A percentile compares a stretch with the other conserved stretches of the same genome.
These are phyloP conservation scores for Centella asiatica DNA, from an alignment of 129 eudicot species.

Conservation along the genomic window DNA sequence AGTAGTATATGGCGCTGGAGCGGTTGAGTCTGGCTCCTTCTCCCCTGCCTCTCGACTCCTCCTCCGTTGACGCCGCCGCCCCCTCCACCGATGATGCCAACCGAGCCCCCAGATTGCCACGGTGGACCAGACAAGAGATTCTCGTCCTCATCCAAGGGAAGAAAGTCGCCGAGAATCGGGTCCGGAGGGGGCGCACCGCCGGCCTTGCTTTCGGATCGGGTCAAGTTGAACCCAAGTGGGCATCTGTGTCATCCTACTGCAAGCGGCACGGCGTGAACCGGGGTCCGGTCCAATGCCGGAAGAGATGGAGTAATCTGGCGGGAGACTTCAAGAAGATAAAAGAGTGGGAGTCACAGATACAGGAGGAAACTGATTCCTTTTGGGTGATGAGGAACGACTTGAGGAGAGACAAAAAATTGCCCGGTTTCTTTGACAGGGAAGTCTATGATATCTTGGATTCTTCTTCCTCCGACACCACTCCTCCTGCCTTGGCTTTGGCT, in stretches of 20 bases:
- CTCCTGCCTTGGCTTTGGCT: slow-evolving; percentile 28
- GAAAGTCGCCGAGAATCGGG: slow-evolving; percentile 69
- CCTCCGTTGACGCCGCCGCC: slow-evolving; percentile 7
- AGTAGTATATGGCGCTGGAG: slow-evolving; percentile 20
- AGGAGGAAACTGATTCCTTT: slow-evolving; percentile 54
- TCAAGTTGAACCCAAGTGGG: slow-evolving; percentile 85
- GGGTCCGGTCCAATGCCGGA: slow-evolving; percentile 93
- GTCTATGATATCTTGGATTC: slow-evolving; percentile 64
- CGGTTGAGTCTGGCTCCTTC: slow-evolving; percentile 37
- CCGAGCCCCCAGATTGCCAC: slow-evolving; percentile 45
- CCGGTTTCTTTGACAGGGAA: slow-evolving; percentile 83
- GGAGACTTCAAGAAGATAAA: slow-evolving; percentile 85
- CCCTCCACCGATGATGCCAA: slow-evolving; percentile 23
- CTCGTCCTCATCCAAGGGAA: slow-evolving; percentile 62
- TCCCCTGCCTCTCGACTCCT: slow-evolving; percentile 10
- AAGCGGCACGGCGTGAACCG: slow-evolving; percentile 84
- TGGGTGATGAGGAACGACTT: slow-evolving; percentile 87
- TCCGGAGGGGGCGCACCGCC: slow-evolving; percentile 48
- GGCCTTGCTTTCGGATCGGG: slow-evolving; percentile 37
- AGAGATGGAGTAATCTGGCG: slow-evolving; percentile 86
- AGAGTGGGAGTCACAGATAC: slow-evolving; percentile 58
- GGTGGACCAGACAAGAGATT: slow-evolving; percentile 71
- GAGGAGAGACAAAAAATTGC: slow-evolving; percentile 77
- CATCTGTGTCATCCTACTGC: slow-evolving; percentile 73
- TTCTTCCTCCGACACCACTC: slow-evolving; percentile 8